Conservation (phyloP, 2,329 filamentous ascomycete genomes). For the Ceratocystis ficicola region DNA sequence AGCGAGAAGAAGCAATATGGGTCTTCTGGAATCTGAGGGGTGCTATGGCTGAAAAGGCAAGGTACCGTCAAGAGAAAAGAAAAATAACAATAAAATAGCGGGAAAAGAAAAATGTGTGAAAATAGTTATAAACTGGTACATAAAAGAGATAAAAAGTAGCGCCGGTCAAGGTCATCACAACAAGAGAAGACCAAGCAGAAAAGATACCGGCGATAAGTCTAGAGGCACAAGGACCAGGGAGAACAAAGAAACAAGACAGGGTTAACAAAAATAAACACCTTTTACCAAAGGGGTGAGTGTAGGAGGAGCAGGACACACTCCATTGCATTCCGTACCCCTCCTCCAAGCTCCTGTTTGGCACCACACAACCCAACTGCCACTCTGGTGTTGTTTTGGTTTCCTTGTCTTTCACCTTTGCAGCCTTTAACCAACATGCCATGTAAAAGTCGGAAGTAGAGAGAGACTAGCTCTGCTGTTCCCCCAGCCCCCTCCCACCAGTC, state of each 20-base stretch:
- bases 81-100: neutral
- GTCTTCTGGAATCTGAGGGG: constrained; percentile 8
- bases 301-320: neutral
- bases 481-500: neutral
- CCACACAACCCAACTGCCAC: neutral
- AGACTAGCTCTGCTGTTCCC: neutral
- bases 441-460: neutral
- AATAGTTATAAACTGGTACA: too few relatives aligned
- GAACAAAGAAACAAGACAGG: constrained; percentile 7
- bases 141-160: too few relatives aligned
- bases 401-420: neutral
- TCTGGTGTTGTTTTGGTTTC: neutral
- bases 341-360: neutral
- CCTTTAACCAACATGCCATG: neutral
- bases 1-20: constrained; percentile 2
- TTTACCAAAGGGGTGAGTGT: neutral
- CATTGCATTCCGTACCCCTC: neutral
- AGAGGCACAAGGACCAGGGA: neutral
- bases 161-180: neutral
- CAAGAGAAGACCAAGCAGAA: too few relatives aligned
- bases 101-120: neutral
- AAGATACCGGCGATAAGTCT: constrained; percentile 2
- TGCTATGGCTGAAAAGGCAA: neutral
- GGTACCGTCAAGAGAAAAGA: neutral
- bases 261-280: constrained; percentile 1